Evolutionary conservation across 2,329 filamentous ascomycete species (phyloP), one percentile per base, ranked within the genome.

Genomic region (Colletotrichum euphorbiae): DNA sequence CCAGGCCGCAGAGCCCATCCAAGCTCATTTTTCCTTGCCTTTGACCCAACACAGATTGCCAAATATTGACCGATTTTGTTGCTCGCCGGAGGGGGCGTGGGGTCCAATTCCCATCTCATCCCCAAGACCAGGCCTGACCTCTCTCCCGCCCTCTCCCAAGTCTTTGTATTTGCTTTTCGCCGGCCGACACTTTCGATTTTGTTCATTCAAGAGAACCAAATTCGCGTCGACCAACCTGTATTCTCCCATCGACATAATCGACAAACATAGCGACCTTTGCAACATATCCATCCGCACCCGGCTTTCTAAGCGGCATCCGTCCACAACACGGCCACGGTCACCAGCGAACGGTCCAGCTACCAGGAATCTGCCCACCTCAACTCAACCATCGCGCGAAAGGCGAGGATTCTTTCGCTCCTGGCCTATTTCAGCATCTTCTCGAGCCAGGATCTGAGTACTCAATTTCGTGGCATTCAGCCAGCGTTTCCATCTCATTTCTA

Each of bases 51-150:
- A 55, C 4, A 56, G 63, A 67, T 67, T 62, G 58, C 63, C 58
- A 11, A 55, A 31, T 17, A 48, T 48, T 62, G 42, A n/a, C 42
- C 58, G 58, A 67, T 67, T 56, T 62, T 62, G 63, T 56, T 67
- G 31, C 13, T 56, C 15, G 58, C 4, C 48, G 33, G 24, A 56
- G 42, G 48, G 57, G 57, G 42, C 57, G 50, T 67, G 48, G 48
- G 38, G 40, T 54, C 50, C 40, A 12, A 6, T 55, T 42, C 9
- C 33, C 17, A 62, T 54, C 48, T 15, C 13, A 17, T 55, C 42
- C 31, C 33, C 38, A 12, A 28, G 5, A 31, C 5, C 42, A 62
- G 6, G 12, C 9, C 24, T 40, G 1, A 11, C 21, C 3, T 3
- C 2, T 3, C 9, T 19, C 17, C 7, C 50, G 6, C 21, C 24